phyloP scores from a whole-genome alignment of 1,284 basidiomycete species.

The Cryptococcus sp. region DNA sequence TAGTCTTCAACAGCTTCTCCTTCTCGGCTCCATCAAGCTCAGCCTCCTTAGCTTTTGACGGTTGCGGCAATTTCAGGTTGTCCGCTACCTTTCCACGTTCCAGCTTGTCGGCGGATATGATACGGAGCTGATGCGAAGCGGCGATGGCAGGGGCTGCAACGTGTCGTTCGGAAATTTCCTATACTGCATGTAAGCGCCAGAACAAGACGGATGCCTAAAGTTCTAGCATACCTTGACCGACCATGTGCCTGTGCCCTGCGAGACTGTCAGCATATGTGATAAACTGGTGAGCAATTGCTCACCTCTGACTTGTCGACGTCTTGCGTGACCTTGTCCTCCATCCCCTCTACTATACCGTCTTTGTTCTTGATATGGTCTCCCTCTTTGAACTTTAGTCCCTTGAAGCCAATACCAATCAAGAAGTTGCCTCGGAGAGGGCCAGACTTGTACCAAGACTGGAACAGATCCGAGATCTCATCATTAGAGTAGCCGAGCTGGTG shows the following conservation, averaged over 20 bases:
- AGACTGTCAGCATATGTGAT: not conserved
- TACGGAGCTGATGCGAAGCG: conserved; percentile 42
- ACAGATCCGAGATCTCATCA: conserved; percentile 36
- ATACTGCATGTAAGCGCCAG: not conserved
- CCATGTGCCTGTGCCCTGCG: conserved; percentile 33
- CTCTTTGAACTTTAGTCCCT: conserved; percentile 39
- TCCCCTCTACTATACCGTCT: conserved; percentile 43
- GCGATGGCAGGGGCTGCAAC: conserved; percentile 42
- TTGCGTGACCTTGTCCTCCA: conserved; percentile 48
- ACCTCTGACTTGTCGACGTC: conserved; percentile 41
- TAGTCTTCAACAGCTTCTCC: conserved; percentile 27
- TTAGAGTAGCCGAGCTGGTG: conserved; percentile 78
- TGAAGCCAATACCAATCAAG: conserved; percentile 39
- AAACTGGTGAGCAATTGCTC: conserved; percentile 2
- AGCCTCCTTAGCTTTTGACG: conserved; percentile 15
- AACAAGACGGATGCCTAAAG: not conserved
- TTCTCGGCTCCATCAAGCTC: conserved; percentile 14
- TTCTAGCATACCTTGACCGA: conserved; percentile 20
- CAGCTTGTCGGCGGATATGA: conserved; percentile 38
- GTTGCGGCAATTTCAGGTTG: conserved; percentile 27
- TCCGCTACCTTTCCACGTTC: conserved; percentile 31
- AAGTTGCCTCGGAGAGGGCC: conserved; percentile 36
- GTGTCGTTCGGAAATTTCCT: conserved; percentile 40
- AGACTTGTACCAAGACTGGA: conserved; percentile 38
- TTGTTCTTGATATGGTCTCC: conserved; percentile 38